Conservation (phyloP, 768 basidiomycete species). For the Tylopilus rubrobrunneus region DNA sequence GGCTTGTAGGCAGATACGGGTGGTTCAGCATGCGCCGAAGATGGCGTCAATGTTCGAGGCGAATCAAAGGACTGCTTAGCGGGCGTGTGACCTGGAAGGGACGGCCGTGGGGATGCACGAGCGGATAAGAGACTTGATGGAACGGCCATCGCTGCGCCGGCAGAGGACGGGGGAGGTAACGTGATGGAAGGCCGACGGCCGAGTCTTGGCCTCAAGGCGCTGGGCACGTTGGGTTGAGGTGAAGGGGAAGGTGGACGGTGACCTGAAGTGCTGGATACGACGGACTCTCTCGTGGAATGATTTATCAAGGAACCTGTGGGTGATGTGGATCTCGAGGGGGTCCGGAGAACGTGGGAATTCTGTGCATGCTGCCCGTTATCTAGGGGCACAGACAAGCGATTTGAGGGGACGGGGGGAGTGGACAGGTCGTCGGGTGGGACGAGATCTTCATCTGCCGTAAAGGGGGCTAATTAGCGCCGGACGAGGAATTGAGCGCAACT, state of each 20-base stretch:
- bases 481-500: conserved; percentile 4
- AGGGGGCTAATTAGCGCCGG: conserved; percentile 5
- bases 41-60: conserved; percentile 16
- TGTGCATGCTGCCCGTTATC: conserved; percentile 23
- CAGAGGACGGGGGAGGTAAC: conserved; percentile 31
- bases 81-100: conserved; percentile 10
- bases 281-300: conserved; percentile 23
- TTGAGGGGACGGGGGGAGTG: conserved; percentile 4
- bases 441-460: conserved; percentile 14
- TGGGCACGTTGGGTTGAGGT: conserved; percentile 26
- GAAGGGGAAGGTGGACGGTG: conserved; percentile 23
- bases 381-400: conserved; percentile 4
- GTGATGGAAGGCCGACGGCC: conserved; percentile 45
- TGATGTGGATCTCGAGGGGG: conserved; percentile 39
- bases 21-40: conserved; percentile 18
- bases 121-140: conserved; percentile 25
- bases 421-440: conserved; percentile 1
- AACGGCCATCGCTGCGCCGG: conserved; percentile 17
- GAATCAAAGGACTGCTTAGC: conserved; percentile 20
- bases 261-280: conserved; percentile 9
- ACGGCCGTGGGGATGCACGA: conserved; percentile 22
- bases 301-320: conserved; percentile 31
- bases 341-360: conserved; percentile 23
- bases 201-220: conserved; percentile 33
- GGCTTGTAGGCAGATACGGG: conserved; percentile 21